Evolutionary conservation across 495 filamentous ascomycete genomes (phyloP), one percentile per base, ranked within the genome.

Genomic region (Letharia columbiana): DNA sequence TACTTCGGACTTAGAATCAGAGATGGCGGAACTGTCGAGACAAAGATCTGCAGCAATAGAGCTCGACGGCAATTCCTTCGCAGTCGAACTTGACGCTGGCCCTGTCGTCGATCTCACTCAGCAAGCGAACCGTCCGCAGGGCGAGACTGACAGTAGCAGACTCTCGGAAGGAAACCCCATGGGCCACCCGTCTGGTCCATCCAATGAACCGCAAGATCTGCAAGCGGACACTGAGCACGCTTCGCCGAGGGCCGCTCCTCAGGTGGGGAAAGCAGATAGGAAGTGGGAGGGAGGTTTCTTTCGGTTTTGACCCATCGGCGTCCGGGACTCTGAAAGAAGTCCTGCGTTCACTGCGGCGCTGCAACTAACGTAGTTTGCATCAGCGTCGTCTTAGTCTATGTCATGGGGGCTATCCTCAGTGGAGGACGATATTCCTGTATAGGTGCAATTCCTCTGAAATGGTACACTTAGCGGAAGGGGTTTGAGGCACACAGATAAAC

Each of bases 21-120:
- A 56, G 9, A 42, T 41, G 35, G 59, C 59, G 6, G 65, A 56
- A 31, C 15, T 52, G 44, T 52, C 52, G 40, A 44, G 47, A 47
- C 59, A 31, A 15, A 63, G 31, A 10, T 63, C 52, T 41, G 47
- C 7, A 42, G 1, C 23, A 12, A 28, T 2, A 37, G 52, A 37
- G 52, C 52, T 56, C 15, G 11, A 18, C 3, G 15, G 0, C 13
- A 18, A 56, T 31, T 28, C 23, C 23, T n/a, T 4, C 2, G 49
- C 1, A 9, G 4, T 20, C 8, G 45, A 49, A 10, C 18, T 49
- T n/a, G 45, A 23, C 50, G 50, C 50, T 50, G n/a, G 13, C 3
- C 18, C 45, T 17, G n/a, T 4, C 5, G 45, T 17, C 23, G 0
- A 28, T 28, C 23, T 28, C 23, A 28, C 23, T 28, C 23, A 28